Evolutionary conservation across 1,284 basidiomycete species (phyloP), one percentile per base, ranked within the genome.

Genomic region (Ustilago sp.): DNA sequence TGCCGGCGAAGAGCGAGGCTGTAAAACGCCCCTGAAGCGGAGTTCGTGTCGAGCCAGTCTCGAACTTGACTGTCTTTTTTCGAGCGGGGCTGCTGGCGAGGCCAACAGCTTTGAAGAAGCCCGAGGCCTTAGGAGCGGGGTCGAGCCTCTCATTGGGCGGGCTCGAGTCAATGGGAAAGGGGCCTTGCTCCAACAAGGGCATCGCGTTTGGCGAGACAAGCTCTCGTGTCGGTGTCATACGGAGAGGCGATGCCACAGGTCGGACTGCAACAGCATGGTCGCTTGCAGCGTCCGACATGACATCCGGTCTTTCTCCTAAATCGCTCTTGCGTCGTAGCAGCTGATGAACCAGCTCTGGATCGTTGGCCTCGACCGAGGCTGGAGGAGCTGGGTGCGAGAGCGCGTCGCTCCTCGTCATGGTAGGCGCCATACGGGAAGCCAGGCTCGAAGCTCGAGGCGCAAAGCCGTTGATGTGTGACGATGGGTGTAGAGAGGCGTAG

Each of bases 41-140:
- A 41, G 64, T 65, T 9, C 63, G 65, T 2, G 58, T 45, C 11
- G 58, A 57, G 13, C 48, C 65, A 2, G 65, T 64, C 32, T 80
- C 75, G 31, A 81, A 80, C 50, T 79, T 74, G 60, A 80, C 78
- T 39, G 61, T 70, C 63, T 80, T 81, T 15, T 57, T 75, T 47
- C 55, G 66, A 32, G 54, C 50, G 17, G 56, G 43, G n/a, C 43
- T 55, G 47, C 8, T 53, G 12, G 53, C 35, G 9, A 59, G 11
- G n/a, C 60, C 69, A 9, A 66, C 47, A 6, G 62, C 62, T 41
- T 64, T 70, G 45, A 60, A 48, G 8, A 64, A 47, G 28, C 68
- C 68, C 13, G 47, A 45, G 0, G 54, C 23, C 47, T 17, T 47
- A 7, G 4, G 41, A 15, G 35, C 34, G 12, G 31, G 19, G 19